Conservation (phyloP, 495 filamentous ascomycete genomes). For the Podospora comata region DNA sequence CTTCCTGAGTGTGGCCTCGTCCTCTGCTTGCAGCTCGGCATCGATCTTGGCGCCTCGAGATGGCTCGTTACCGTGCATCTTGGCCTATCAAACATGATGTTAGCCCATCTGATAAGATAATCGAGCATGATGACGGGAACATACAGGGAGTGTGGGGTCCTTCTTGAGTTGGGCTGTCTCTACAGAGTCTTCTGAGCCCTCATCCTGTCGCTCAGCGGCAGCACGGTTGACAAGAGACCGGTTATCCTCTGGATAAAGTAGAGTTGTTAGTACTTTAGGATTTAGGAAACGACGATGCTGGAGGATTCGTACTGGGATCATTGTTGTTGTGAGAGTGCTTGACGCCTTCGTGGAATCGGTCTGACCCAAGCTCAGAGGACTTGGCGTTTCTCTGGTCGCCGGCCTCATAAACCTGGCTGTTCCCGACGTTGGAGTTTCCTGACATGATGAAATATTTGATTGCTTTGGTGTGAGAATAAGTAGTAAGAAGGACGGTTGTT, state of each 20-base stretch:
- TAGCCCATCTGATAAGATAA: constrained; percentile 10
- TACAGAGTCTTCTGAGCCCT: constrained; percentile 35
- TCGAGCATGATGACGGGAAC: constrained; percentile 20
- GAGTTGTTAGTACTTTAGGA: neutral
- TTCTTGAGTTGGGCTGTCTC: constrained; percentile 59
- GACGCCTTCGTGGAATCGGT: constrained; percentile 65
- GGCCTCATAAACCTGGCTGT: constrained; percentile 41
- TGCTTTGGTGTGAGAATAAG: neutral
- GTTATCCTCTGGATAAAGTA: constrained; percentile 60
- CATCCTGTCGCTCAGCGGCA: constrained; percentile 45
- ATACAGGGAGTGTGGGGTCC: constrained; percentile 66
- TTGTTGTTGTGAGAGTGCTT: constrained; percentile 61
- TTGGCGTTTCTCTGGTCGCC: constrained; percentile 70
- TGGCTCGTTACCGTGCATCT: constrained; percentile 65
- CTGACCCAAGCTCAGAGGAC: constrained; percentile 50
- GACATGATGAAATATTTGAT: constrained; percentile 30
- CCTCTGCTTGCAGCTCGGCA: constrained; percentile 63
- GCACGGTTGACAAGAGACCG: constrained; percentile 75
- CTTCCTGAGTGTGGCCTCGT: constrained; percentile 61
- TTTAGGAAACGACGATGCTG: neutral
- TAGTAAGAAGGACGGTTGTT: neutral
- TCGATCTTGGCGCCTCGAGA: constrained; percentile 70
- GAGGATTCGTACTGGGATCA: constrained; percentile 59
- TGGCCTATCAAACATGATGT: constrained; percentile 49
- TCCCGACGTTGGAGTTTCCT: constrained; percentile 43